Base-by-base conservation (phyloP, 345 rosid genomes). In the Ceriops decandra region DNA sequence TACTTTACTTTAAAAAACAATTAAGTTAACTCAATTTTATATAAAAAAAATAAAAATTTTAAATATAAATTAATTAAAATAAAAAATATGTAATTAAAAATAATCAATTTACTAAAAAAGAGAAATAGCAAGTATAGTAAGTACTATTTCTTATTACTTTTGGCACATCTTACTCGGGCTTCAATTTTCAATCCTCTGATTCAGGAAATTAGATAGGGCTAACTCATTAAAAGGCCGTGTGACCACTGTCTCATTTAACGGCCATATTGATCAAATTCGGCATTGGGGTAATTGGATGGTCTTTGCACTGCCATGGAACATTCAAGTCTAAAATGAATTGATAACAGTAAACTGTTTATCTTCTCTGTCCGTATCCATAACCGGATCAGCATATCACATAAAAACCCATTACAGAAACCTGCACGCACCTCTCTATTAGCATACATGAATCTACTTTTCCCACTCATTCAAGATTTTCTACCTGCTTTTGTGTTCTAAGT, bases 191-290 rank as follows among this genome's bases (percentile, higher is more conserved):
- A 53, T 69, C 57, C 57, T 46, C 67, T 62, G 46, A 6, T 66
- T 62, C 6, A 21, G 61, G 62, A 52, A 74, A 63, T 35, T 59
- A 22, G 51, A n/a, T 64, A 32, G 52, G 17, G 65, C 73, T 47
- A 1, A 11, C 60, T 64, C 46, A 52, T 15, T 38, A 27, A 66
- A 54, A 24, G 17, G 7, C 33, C 72, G 58, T 63, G 66, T 75
- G 71, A 26, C 54, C 61, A 28, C 60, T 56, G 8, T 71, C n/a
- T 53, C 31, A 5, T 51, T 17, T 46, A 35, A 57, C 58, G 15
- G 26, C 24, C 36, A 24, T n/a, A 58, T 68, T 65, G 9, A 3
- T 66, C 52, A 27, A 7, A 16, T 28, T 52, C 17, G 10, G 33
- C 28, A 17, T 33, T 6, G 62, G 17, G 15, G 3, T 8, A 21